Percentiles rank a stretch among this genome's conserved stretches.
Evolutionary conservation across 257 asterid genomes (phyloP).

Genomic region (Ballota nigra): DNA sequence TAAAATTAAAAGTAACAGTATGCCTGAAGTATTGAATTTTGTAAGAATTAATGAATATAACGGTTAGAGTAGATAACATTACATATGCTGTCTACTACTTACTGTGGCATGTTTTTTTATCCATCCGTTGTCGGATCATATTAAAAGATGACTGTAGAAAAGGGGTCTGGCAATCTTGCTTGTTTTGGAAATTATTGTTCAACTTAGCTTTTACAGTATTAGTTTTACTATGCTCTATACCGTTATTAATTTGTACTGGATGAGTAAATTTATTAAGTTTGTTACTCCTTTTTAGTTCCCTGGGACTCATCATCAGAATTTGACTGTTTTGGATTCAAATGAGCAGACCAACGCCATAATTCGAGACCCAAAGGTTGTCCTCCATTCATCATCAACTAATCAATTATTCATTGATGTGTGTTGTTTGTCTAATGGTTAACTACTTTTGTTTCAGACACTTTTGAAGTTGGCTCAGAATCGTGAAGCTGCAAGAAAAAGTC

Average conservation of each 20-base stretch:
- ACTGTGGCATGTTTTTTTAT: too few relatives aligned
- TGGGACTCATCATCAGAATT: conserved; percentile 12
- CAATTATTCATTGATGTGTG: neutral
- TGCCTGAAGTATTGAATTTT: too few relatives aligned
- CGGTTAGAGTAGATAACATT: too few relatives aligned
- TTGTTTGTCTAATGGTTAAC: neutral
- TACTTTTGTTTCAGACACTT: conserved; percentile 41
- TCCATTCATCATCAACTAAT: neutral
- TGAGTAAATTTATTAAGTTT: neutral
- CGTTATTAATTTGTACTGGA: neutral
- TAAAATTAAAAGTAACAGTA: too few relatives aligned
- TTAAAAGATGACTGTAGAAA: neutral
- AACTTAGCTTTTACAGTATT: neutral
- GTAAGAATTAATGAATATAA: too few relatives aligned
- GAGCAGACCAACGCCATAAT: conserved; percentile 18
- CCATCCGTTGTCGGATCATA: neutral
- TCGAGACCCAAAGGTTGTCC: conserved; percentile 33
- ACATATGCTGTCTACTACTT: too few relatives aligned
- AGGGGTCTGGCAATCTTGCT: neutral
- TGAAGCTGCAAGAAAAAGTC: conserved; percentile 81
- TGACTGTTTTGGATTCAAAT: conserved; percentile 21
- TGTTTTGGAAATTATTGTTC: neutral
- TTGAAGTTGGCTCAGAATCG: conserved; percentile 78
- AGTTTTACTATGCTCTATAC: neutral
- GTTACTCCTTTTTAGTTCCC: conserved; percentile 12